A percentile compares a stretch with the other conserved stretches of the same genome.
These are phyloP conservation scores for Blastobotrys proliferans DNA, from an alignment of 1,139 yeast genomes.

Conservation along the genomic window DNA sequence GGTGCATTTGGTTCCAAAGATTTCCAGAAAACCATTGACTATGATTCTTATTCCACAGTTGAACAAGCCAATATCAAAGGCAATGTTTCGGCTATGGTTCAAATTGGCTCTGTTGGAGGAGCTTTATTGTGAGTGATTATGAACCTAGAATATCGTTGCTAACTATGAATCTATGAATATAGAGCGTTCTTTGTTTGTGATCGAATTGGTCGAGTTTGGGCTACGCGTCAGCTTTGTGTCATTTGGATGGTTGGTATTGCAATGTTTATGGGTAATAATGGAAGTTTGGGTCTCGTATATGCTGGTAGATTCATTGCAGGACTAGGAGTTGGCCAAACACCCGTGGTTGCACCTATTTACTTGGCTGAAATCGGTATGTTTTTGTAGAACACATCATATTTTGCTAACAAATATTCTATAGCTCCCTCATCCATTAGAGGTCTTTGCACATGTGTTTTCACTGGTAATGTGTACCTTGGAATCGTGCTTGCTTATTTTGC, in stretches of 20 bases:
- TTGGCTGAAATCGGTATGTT: slow-evolving; percentile 50
- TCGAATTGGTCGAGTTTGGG: not conserved
- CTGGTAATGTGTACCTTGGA: slow-evolving; percentile 56
- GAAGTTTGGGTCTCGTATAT: not conserved
- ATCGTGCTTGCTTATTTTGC: slow-evolving; percentile 52
- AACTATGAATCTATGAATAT: too few relatives aligned
- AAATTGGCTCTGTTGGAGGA: too few relatives aligned
- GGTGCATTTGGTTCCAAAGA: too few relatives aligned
- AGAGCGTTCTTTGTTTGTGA: not conserved
- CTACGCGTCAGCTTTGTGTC: not conserved
- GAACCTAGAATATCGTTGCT: too few relatives aligned
- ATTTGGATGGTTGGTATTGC: not conserved
- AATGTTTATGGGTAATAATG: not conserved
- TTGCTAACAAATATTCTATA: too few relatives aligned
- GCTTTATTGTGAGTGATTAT: too few relatives aligned
- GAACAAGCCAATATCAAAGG: too few relatives aligned
- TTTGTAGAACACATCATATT: too few relatives aligned
- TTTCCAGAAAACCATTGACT: too few relatives aligned
- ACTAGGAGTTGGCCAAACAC: slow-evolving; percentile 53
- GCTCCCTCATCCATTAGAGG: slow-evolving; percentile 55
- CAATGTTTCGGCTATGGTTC: too few relatives aligned
- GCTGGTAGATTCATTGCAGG: too few relatives aligned
- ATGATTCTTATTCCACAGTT: too few relatives aligned
- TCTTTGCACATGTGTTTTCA: slow-evolving; percentile 45
- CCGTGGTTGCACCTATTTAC: slow-evolving; percentile 55